phyloP scores from a whole-genome alignment of 2,329 filamentous ascomycete genomes.

The Arthrinium puccinioides region DNA sequence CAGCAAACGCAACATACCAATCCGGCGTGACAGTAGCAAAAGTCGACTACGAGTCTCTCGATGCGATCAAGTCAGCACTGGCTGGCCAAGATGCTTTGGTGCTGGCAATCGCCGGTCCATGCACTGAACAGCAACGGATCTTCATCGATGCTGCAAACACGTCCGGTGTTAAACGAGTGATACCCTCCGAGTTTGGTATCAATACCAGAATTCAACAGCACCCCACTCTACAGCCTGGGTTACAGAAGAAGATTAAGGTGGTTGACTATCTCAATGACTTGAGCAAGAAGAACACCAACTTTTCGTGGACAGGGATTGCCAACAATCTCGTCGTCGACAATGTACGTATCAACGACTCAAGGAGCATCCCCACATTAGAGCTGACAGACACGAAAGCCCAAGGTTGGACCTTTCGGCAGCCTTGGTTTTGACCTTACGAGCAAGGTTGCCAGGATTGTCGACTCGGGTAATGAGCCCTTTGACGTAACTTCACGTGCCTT shows the following conservation, averaged over 20 bases:
- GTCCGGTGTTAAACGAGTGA: constrained; percentile 48
- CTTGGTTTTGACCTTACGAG: constrained; percentile 42
- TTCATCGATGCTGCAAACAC: constrained; percentile 48
- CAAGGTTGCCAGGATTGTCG: constrained; percentile 46
- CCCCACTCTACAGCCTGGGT: constrained; percentile 14
- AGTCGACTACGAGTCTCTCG: constrained; percentile 37
- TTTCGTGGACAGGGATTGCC: constrained; percentile 54
- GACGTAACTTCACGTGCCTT: constrained; percentile 42
- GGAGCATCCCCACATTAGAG: too few species aligned
- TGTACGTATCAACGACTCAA: constrained; percentile 26
- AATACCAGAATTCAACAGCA: constrained; percentile 19
- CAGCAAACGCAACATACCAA: constrained; percentile 29
- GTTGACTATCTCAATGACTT: constrained; percentile 46
- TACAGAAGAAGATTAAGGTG: constrained; percentile 18
- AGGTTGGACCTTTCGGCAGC: not conserved
- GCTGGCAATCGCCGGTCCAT: constrained; percentile 34
- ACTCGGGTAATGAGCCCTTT: constrained; percentile 46
- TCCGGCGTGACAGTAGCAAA: constrained; percentile 31
- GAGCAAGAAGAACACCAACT: constrained; percentile 31
- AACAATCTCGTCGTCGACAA: constrained; percentile 56
- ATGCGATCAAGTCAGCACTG: constrained; percentile 38
- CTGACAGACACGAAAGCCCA: too few species aligned
- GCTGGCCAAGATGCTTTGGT: constrained; percentile 48
- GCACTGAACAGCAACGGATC: constrained; percentile 36
- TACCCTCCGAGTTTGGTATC: constrained; percentile 46